Conservation (phyloP, 495 filamentous ascomycete species). For the Xylaria scruposa region DNA sequence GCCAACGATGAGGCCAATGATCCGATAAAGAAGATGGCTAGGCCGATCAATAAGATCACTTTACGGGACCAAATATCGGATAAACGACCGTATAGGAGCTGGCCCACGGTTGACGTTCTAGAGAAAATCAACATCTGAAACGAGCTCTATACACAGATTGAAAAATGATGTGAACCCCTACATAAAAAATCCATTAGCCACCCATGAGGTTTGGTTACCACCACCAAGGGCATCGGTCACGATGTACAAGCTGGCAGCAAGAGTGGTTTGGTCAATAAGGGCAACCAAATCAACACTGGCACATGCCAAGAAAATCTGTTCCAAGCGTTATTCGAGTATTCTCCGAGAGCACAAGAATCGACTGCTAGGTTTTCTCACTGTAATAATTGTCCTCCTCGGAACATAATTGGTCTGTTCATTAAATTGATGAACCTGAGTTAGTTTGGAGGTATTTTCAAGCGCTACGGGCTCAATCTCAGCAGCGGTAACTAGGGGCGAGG, state of each 20-base stretch:
- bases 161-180: background rate
- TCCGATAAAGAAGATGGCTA: conserved; percentile 34
- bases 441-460: background rate
- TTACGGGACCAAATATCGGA: background rate
- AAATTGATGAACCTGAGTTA: background rate
- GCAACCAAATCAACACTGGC: conserved; percentile 62
- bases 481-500: background rate
- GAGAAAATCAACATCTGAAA: background rate
- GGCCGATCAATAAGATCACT: background rate
- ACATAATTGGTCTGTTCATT: background rate
- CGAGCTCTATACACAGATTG: background rate
- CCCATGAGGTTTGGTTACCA: conserved; percentile 58
- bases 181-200: conserved; percentile 34
- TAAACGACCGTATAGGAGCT: background rate
- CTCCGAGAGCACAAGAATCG: background rate
- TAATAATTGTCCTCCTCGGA: background rate
- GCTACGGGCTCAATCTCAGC: background rate
- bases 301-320: conserved; percentile 39
- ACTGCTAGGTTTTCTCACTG: background rate
- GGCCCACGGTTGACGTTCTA: background rate
- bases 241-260: conserved; percentile 59
- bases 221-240: conserved; percentile 56
- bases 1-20: conserved; percentile 60
- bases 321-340: background rate
- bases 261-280: conserved; percentile 62